Base-by-base conservation (phyloP, 1,284 basidiomycete species). In the Microstroma glucosiphilum region DNA sequence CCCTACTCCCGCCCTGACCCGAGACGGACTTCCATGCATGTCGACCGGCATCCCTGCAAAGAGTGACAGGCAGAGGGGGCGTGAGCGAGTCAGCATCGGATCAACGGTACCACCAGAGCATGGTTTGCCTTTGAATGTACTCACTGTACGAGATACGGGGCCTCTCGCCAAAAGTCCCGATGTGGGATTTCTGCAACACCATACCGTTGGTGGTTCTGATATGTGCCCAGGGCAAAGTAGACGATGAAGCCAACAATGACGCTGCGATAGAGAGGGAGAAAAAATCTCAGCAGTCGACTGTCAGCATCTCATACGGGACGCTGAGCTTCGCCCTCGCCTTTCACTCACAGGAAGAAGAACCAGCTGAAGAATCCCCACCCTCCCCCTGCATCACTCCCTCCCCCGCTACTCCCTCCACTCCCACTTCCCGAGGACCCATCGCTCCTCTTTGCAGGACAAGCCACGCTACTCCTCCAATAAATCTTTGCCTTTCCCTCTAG, bases 301-400 rank as follows among this genome's bases (percentile, higher is more conserved):
- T 48, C 43, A 48, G 43, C 30, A 37, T 4, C 30, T 37, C 30
- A 37, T 9, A 9, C 3, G 30, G 4, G 9, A n/a, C 4, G 46
- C 6, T 6, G 46, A 48, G 11, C 46, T 3, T 48, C 46, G 46
- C 46, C 42, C 30, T 37, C 30, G 30, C 30, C 30, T 37, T 37
- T 25, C 2, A 54, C 51, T 54, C 51, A 54, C 51, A 54, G 51
- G 51, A 54, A 54, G 13, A 54, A 25, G 17, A 54, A 54, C 51
- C 51, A 54, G 51, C 51, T 54, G 25, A 54, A 54, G 51, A 54
- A 54, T 13, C 51, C 51, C 51, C 51, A 54, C 6, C 51, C 51
- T 13, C 51, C 51, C 21, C 51, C n/a, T 25, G 13, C 6, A 19
- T 21, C 19, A 15, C 21, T 25, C 4, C 21, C 26, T 15, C 21